phyloP scores from a whole-genome alignment of 768 basidiomycete species.

The Albatrellus ellisii region DNA sequence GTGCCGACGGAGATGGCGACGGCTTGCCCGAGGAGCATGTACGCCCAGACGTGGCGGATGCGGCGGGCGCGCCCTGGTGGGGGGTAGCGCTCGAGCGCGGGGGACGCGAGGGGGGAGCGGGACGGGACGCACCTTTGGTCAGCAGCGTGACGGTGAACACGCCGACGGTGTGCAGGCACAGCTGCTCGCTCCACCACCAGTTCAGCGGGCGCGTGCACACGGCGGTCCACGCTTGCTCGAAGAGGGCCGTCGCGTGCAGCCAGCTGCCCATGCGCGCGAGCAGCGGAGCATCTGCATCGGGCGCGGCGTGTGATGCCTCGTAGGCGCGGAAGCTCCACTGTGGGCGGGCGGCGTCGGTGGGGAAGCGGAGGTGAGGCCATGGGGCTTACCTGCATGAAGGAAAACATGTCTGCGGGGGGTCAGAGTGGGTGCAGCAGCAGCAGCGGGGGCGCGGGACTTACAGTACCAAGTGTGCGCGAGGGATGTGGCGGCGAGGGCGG shows the following conservation, averaged over 20 bases:
- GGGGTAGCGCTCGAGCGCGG: neutral
- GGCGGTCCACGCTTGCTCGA: conserved; percentile 42
- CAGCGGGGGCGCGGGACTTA: conserved; percentile 17
- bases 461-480: conserved; percentile 39
- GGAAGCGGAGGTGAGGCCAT: neutral
- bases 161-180: conserved; percentile 47
- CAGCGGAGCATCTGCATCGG: conserved; percentile 3
- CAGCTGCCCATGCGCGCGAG: conserved; percentile 32
- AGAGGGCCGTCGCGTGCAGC: conserved; percentile 40
- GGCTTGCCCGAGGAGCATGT: conserved; percentile 61
- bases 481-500: conserved; percentile 22
- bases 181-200: conserved; percentile 65
- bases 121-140: conserved; percentile 30
- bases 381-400: conserved; percentile 27
- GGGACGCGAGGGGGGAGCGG: neutral
- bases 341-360: neutral
- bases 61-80: conserved; percentile 22
- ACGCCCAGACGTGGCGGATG: conserved; percentile 45
- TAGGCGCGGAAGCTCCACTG: conserved; percentile 46
- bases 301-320: conserved; percentile 16
- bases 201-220: conserved; percentile 28
- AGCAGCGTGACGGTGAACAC: conserved; percentile 40
- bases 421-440: neutral
- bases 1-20: conserved; percentile 59
- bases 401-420: conserved; percentile 28